A percentile compares a stretch with the other conserved stretches of the same genome.
Evolutionary conservation across 345 rosid species (phyloP).

Genomic region (Atalantia buxifolia): DNA sequence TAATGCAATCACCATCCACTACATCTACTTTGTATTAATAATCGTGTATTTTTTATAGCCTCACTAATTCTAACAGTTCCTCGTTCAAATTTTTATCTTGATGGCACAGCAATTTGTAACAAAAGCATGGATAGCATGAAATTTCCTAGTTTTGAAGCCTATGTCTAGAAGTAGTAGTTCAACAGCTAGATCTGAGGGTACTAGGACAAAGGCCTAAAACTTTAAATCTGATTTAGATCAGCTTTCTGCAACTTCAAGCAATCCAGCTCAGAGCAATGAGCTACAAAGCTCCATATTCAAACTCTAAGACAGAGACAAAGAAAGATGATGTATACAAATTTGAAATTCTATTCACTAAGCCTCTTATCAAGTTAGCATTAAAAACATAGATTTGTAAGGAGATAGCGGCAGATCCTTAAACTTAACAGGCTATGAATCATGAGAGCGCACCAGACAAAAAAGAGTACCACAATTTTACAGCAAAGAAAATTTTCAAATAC

Average conservation of each 20-base stretch:
- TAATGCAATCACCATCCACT: neutral
- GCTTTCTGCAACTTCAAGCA: neutral
- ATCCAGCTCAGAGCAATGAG: neutral
- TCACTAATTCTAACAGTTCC: neutral
- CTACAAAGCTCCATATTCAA: neutral
- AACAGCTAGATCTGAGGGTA: neutral
- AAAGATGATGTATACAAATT: neutral
- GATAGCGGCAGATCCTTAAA: neutral
- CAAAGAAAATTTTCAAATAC: neutral
- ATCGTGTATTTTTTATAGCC: too few relatives aligned
- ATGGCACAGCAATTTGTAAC: neutral
- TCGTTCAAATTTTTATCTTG: neutral
- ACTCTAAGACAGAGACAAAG: neutral
- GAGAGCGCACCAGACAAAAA: neutral
- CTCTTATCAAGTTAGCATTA: neutral
- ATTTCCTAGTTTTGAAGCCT: neutral
- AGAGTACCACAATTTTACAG: neutral
- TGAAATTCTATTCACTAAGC: neutral
- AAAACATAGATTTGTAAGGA: neutral
- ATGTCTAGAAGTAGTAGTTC: neutral
- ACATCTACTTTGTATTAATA: neutral
- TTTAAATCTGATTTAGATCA: neutral
- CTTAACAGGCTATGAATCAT: neutral
- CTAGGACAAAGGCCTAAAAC: neutral
- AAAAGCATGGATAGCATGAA: neutral